Conservation (phyloP, 345 rosid genomes). For the Erysimum cheiranthoides region DNA sequence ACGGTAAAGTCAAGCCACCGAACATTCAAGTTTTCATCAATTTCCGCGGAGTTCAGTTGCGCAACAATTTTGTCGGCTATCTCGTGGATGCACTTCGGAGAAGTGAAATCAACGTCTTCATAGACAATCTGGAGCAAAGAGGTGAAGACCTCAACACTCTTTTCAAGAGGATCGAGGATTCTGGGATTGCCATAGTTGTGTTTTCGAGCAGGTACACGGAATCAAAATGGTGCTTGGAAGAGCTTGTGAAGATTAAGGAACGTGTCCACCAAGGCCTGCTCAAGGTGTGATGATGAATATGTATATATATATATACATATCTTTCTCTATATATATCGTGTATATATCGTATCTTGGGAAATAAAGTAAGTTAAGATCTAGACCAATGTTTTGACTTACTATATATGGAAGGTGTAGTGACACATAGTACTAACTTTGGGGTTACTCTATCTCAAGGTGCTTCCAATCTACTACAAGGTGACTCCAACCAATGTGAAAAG, state of each 20-base stretch:
- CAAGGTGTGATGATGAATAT: not conserved
- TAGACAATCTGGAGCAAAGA: not conserved
- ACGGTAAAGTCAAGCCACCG: not conserved
- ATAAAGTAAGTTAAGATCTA: not conserved
- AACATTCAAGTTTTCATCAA: slow-evolving; percentile 24
- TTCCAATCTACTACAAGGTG: not conserved
- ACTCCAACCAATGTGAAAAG: not conserved
- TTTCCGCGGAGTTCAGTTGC: slow-evolving; percentile 20
- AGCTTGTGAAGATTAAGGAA: slow-evolving; percentile 22
- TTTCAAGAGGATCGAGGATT: slow-evolving; percentile 16
- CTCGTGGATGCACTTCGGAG: slow-evolving; percentile 1
- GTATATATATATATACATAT: not conserved
- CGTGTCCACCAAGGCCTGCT: not conserved
- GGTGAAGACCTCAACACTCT: slow-evolving; percentile 17
- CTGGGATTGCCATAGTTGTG: slow-evolving; percentile 20
- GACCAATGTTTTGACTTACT: not conserved
- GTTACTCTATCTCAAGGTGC: not conserved
- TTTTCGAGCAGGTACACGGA: slow-evolving; percentile 9
- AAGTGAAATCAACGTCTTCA: slow-evolving; percentile 22
- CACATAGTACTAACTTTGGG: not conserved
- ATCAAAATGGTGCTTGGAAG: slow-evolving; percentile 32
- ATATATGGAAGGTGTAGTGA: not conserved
- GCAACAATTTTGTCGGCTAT: not conserved
- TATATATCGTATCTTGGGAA: not conserved
- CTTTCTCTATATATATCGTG: not conserved